Percentiles rank a stretch among this genome's conserved stretches.
These are phyloP conservation scores for Ophiostoma australiae DNA, from an alignment of 2,329 filamentous ascomycete species.

Conservation along the genomic window DNA sequence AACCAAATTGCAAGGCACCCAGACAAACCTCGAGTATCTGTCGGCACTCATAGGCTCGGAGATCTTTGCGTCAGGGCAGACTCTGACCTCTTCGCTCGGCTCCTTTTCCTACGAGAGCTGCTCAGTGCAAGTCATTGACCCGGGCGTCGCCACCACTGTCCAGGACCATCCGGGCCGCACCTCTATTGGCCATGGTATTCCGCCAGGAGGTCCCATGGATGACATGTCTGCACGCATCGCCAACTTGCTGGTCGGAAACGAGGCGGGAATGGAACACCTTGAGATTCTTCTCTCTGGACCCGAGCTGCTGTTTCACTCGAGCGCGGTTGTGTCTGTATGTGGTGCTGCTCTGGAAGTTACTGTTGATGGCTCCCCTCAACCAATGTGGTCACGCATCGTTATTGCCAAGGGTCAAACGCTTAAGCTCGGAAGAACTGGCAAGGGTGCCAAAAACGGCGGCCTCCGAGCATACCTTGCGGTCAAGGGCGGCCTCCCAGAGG, in stretches of 20 bases:
- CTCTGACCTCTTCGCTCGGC: conserved; percentile 29
- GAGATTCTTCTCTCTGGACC: conserved; percentile 38
- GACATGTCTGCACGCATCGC: conserved; percentile 35
- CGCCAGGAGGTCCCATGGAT: conserved; percentile 42
- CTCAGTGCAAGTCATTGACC: conserved; percentile 32
- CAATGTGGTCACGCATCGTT: conserved; percentile 35
- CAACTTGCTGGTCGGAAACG: conserved; percentile 37
- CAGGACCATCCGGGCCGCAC: conserved; percentile 39
- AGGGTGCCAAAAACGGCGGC: not conserved
- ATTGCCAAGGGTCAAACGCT: not conserved
- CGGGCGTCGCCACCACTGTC: conserved; percentile 13
- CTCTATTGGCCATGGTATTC: conserved; percentile 38
- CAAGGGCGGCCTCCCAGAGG: not conserved
- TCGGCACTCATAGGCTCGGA: conserved; percentile 32
- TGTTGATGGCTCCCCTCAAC: conserved; percentile 33
- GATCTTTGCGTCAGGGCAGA: not conserved
- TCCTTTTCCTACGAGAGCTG: conserved; percentile 30
- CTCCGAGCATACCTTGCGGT: conserved; percentile 2
- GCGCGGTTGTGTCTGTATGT: conserved; percentile 31
- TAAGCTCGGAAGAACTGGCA: not conserved
- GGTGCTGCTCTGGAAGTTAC: not conserved
- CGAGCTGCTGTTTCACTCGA: conserved; percentile 35
- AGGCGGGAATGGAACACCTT: conserved; percentile 32
- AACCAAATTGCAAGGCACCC: conserved; percentile 13
- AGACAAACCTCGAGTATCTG: conserved; percentile 37